Base-by-base conservation (phyloP, 2,329 filamentous ascomycete genomes). In the Ceratocystis variospora region DNA sequence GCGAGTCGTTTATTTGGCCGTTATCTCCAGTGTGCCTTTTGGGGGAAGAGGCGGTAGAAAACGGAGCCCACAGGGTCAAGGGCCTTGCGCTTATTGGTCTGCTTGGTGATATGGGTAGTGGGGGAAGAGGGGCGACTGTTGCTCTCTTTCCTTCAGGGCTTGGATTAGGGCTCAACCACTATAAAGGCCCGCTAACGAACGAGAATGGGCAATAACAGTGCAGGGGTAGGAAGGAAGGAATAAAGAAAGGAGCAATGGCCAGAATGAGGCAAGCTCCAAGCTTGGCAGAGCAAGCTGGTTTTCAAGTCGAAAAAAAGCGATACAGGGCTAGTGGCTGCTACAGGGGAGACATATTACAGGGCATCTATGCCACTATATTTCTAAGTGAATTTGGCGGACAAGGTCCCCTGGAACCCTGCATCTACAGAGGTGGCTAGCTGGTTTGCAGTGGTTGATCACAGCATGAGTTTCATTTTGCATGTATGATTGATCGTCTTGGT, bases 251-350 rank as follows among this genome's bases (percentile, higher is more conserved):
- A 62, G 61, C 61, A 62, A 46, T 62, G 28, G 28, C 61, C 61
- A 62, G 45, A 62, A 62, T 45, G 44, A 50, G 61, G 61, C 61
- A 63, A 50, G 45, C 61, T 33, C 55, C 55, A 59, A 33, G 55
- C 55, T 59, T 59, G 55, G 55, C 55, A 59, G 53, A 41, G 37
- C 33, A 37, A 37, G 33, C 33, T 8, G 8, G 37, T 12, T 41
- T 41, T 8, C 37, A 15, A 41, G 37, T 41, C 37, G 10, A 41
- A 41, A 41, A 41, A 41, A 41, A 41, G 37, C 37, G 12, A 41
- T 15, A 41, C 37, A 41, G 37, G 37, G 3, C 37, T 15, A 12
- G 37, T 15, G 37, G 10, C 12, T 41, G 37, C 37, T 41, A 41
- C 37, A 41, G 37, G 37, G 33, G 37, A 41, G 12, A 41, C 10